A percentile compares a stretch with the other conserved stretches of the same genome.
These are phyloP conservation scores for Millerozyma miso DNA, from an alignment of 805 yeast species.

Conservation along the genomic window DNA sequence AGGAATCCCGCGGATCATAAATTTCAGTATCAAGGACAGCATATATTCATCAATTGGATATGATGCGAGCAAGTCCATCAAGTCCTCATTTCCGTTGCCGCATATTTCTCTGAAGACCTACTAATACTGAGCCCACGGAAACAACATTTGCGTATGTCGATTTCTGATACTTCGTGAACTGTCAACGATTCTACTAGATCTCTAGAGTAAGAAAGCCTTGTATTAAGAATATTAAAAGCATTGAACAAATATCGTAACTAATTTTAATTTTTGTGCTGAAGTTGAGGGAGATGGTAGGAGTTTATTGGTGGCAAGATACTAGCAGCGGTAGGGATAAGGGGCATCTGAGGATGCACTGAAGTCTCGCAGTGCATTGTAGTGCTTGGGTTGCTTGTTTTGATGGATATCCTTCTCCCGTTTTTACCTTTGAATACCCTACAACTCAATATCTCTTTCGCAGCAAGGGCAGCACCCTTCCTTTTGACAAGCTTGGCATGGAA, in stretches of 20 bases:
- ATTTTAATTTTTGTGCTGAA: neutral
- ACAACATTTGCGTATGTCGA: no score
- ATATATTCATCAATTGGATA: no score
- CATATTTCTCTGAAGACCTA: no score
- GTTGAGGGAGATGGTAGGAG: neutral
- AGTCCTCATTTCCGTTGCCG: no score
- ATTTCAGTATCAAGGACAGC: no score
- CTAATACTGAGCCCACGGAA: no score
- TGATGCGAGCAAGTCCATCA: no score
- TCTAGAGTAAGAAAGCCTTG: no score
- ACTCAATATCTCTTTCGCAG: constrained; percentile 44
- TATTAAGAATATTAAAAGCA: no score
- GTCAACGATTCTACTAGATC: no score
- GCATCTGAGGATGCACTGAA: neutral
- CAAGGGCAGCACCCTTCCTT: constrained; percentile 49
- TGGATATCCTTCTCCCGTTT: constrained; percentile 38
- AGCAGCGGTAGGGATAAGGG: neutral
- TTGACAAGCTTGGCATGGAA: constrained; percentile 47
- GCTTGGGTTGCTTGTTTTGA: constrained; percentile 12
- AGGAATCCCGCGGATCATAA: no score
- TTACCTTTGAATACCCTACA: constrained; percentile 42
- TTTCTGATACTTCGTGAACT: no score
- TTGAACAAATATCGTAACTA: neutral
- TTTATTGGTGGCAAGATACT: neutral
- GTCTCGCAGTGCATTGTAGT: neutral